Evolutionary conservation across 2,329 filamentous ascomycete genomes (phyloP).

Genomic region (Monosporascus ibericus): DNA sequence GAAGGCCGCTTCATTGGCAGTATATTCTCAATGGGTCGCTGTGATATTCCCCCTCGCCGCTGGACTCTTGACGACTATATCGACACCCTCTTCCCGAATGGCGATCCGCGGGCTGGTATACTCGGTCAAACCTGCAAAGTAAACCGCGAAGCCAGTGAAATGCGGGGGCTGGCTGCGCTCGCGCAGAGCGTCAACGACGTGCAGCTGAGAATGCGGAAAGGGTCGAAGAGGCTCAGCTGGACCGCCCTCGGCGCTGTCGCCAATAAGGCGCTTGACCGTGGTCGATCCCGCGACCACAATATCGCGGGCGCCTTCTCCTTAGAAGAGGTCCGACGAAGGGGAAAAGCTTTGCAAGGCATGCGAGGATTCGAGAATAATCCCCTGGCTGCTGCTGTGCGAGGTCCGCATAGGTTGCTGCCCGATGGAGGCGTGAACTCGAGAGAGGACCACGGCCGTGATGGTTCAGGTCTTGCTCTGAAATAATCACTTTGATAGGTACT

Average conservation of each 20-base stretch:
- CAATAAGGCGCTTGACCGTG: slow-evolving; percentile 10
- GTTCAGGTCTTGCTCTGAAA: too few species aligned
- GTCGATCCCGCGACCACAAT: slow-evolving; percentile 20
- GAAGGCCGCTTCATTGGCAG: slow-evolving; percentile 33
- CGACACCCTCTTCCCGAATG: slow-evolving; percentile 28
- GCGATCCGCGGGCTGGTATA: slow-evolving; percentile 15
- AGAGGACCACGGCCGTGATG: not conserved
- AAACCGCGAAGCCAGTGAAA: slow-evolving; percentile 35
- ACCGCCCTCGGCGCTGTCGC: slow-evolving; percentile 31
- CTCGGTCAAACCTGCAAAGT: slow-evolving; percentile 29
- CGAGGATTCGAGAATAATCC: slow-evolving; percentile 14
- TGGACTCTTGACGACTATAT: slow-evolving; percentile 30
- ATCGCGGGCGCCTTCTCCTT: slow-evolving; percentile 25
- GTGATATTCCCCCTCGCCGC: slow-evolving; percentile 6
- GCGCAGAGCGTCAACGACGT: slow-evolving; percentile 23
- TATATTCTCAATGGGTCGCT: slow-evolving; percentile 29
- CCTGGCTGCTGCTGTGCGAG: slow-evolving; percentile 7
- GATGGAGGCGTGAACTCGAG: not conserved
- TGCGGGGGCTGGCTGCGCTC: slow-evolving; percentile 35
- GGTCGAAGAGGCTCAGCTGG: slow-evolving; percentile 32
- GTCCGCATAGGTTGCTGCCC: slow-evolving; percentile 1
- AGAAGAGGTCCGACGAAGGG: slow-evolving; percentile 11
- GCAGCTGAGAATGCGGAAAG: slow-evolving; percentile 12
- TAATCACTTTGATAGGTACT: too few species aligned
- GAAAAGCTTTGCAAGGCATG: slow-evolving; percentile 11